A percentile compares a stretch with the other conserved stretches of the same genome.
phyloP scores from a whole-genome alignment of 176 grass and related monocot genomes.

The Musa itinerans region DNA sequence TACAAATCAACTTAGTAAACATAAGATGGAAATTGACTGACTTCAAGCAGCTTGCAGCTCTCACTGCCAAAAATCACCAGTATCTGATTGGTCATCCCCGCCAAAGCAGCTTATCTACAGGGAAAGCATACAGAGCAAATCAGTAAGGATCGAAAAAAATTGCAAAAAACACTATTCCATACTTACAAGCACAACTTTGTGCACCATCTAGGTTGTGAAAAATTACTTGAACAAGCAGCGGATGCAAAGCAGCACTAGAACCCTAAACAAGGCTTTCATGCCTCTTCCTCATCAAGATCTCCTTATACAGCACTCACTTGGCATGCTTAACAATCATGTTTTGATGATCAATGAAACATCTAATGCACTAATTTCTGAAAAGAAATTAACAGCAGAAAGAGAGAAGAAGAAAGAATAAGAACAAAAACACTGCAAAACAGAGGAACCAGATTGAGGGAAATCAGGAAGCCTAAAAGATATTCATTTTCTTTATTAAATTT shows the following conservation, averaged over 20 bases:
- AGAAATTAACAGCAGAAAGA: no score
- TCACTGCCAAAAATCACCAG: constrained; percentile 68
- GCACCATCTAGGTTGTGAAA: background rate
- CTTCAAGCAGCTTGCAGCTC: constrained; percentile 7
- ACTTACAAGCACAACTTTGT: background rate
- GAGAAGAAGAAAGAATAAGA: no score
- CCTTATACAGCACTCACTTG: background rate
- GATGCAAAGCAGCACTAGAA: background rate
- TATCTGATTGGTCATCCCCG: constrained; percentile 49
- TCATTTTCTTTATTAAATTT: no score
- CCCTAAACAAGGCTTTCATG: background rate
- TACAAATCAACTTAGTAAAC: background rate
- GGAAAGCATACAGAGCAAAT: background rate
- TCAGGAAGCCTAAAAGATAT: no score
- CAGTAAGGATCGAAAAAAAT: no score
- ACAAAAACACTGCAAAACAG: no score
- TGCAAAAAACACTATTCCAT: background rate
- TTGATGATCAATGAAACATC: background rate
- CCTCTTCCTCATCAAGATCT: background rate
- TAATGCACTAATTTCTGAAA: no score
- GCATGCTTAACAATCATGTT: background rate
- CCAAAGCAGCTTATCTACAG: constrained; percentile 70
- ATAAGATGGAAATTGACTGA: background rate
- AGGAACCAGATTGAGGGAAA: no score
- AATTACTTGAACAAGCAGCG: background rate